A percentile compares a stretch with the other conserved stretches of the same genome.
Conservation (phyloP, 2,329 filamentous ascomycete species). For the Monilinia vaccinii-corymbosi region DNA sequence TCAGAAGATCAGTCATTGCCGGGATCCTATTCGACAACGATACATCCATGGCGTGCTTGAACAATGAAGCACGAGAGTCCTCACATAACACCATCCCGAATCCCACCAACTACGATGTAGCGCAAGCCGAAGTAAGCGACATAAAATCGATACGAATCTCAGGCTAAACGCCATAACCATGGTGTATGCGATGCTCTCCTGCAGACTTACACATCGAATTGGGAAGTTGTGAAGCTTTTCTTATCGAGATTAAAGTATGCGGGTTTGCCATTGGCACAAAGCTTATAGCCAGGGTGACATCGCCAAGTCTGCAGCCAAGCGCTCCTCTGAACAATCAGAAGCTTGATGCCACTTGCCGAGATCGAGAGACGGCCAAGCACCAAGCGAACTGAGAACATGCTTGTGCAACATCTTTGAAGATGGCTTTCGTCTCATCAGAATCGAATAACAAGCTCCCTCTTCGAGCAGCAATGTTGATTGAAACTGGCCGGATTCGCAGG, state of each 20-base stretch:
- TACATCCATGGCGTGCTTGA: not conserved
- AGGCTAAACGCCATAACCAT: conserved; percentile 4
- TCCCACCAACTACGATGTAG: not conserved
- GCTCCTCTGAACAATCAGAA: not conserved
- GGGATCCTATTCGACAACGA: conserved; percentile 6
- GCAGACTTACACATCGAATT: not conserved
- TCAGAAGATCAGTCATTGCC: not conserved
- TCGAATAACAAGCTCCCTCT: conserved; percentile 7
- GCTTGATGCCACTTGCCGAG: not conserved
- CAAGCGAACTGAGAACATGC: not conserved
- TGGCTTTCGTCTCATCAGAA: conserved; percentile 2
- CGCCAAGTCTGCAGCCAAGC: conserved; percentile 4
- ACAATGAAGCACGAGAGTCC: not conserved
- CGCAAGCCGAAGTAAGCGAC: not conserved
- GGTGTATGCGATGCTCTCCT: not conserved
- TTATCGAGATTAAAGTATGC: not conserved
- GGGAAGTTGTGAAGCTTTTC: conserved; percentile 6
- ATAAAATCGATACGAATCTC: not conserved
- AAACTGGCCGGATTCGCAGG: not conserved
- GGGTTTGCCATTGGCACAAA: not conserved
- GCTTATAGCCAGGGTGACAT: not conserved
- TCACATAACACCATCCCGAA: not conserved
- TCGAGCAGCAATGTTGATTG: not conserved
- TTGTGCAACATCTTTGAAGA: not conserved
- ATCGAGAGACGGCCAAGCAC: conserved; percentile 7